Evolutionary conservation across 352 stramenopile genomes (phyloP).

Genomic region (Blastocystis sp.): DNA sequence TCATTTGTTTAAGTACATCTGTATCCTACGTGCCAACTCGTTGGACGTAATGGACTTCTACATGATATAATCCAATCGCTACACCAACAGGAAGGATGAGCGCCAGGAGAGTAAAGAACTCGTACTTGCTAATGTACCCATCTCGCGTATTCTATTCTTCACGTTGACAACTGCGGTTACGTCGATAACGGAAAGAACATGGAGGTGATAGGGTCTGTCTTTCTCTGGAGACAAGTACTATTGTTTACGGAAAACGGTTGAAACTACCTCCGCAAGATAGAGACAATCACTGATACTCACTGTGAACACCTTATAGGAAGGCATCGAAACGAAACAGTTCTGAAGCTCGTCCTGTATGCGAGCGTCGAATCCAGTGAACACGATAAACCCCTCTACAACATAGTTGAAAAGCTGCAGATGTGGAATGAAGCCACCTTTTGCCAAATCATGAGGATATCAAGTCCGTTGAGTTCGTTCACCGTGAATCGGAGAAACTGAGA

Average conservation of each 20-base stretch:
- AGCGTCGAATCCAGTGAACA: neutral
- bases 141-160: neutral
- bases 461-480: neutral
- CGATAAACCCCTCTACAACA: neutral
- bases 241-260: neutral
- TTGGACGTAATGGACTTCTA: neutral
- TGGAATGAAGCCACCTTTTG: neutral
- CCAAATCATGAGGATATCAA: neutral
- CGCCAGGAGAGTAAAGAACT: neutral
- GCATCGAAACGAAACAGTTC: slow-evolving; percentile 12
- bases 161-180: neutral
- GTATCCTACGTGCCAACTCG: slow-evolving; percentile 1
- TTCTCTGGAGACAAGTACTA: slow-evolving; percentile 15
- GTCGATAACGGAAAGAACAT: neutral
- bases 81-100: neutral
- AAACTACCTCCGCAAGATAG: neutral
- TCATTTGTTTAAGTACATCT: slow-evolving; percentile 38
- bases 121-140: slow-evolving; percentile 2
- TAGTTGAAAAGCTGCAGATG: slow-evolving; percentile 29
- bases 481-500: slow-evolving; percentile 6
- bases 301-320: neutral
- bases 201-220: neutral
- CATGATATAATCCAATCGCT: too few relatives aligned
- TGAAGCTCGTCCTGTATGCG: neutral
- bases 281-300: slow-evolving; percentile 21